Base-by-base conservation (phyloP, 208 protist genomes). In the Leishmania lainsoni region DNA sequence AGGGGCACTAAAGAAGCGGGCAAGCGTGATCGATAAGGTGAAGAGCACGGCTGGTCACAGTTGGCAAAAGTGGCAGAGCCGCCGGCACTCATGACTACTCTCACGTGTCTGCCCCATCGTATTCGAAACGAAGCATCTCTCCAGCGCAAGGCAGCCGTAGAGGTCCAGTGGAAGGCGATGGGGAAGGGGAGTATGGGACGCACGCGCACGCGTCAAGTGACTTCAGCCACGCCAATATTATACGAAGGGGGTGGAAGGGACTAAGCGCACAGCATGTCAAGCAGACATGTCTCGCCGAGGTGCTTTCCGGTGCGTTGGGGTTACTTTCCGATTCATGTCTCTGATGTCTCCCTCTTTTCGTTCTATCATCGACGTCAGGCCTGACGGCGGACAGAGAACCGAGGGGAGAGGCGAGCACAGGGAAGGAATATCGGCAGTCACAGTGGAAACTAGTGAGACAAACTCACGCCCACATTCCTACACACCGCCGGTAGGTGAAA, bases 11-110 rank as follows among this genome's bases (percentile, higher is more conserved):
- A 51, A 12, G 42, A 10, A 72, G 68, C 68, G 49, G 22, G 49
- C 35, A 68, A 39, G 29, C 3, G 29, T 35, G 61, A 68, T 68
- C 0, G 61, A 68, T 42, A 26, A 20, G 61, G 29, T 68, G 26
- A 68, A 29, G 6, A 68, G 61, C 61, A 68, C 12, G 14, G 3
- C 32, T 16, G 61, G 14, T 0, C 61, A 68, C 61, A 14, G 8
- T 68, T 68, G 39, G 29, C 61, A 68, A 29, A 68, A 68, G 61
- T 14, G 26, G 61, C 61, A 68, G 61, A 68, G 61, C 61, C 61
- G 29, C 61, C 61, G 14, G 14, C 68, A 10, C 68, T 20, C 68
- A 42, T 39, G 20, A 16, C 39, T 72, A 29, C 42, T 20, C 22
- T 49, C 26, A 26, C 42, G 3, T 45, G 20, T 72, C 68, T 22